Evolutionary conservation across 352 stramenopile species (phyloP).

Genomic region (Aphanomyces cochlioides): DNA sequence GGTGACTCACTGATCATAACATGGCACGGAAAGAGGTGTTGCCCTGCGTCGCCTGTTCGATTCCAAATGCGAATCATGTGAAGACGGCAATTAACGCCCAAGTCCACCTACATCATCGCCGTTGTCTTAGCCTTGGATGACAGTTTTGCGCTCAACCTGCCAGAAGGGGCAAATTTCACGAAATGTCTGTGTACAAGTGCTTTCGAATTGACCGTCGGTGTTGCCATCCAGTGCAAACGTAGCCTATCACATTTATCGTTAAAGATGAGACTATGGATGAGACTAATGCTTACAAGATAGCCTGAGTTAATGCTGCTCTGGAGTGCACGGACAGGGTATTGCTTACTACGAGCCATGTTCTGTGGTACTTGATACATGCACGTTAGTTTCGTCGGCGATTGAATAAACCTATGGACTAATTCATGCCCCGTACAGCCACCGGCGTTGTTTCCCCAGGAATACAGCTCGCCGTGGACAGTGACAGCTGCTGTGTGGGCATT

Average conservation of each 20-base stretch:
- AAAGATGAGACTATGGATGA: not conserved
- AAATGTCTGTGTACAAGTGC: constrained; percentile 53
- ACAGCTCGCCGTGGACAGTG: constrained; percentile 56
- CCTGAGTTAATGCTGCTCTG: constrained; percentile 68
- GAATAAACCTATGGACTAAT: constrained; percentile 38
- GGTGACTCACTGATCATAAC: constrained; percentile 51
- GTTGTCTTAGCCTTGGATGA: constrained; percentile 42
- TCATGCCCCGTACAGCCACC: constrained; percentile 60
- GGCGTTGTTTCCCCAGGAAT: constrained; percentile 72
- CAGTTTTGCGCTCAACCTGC: constrained; percentile 44
- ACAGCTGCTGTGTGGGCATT: constrained; percentile 64
- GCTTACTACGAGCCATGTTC: constrained; percentile 45
- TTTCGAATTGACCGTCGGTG: constrained; percentile 21
- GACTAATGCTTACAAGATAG: constrained; percentile 29
- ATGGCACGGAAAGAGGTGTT: constrained; percentile 38
- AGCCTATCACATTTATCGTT: constrained; percentile 18
- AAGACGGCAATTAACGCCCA: constrained; percentile 22
- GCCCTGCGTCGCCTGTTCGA: constrained; percentile 14
- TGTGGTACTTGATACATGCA: constrained; percentile 58
- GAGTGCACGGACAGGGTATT: constrained; percentile 33
- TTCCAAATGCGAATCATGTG: constrained; percentile 27
- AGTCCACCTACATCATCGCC: constrained; percentile 16
- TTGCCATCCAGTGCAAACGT: constrained; percentile 43
- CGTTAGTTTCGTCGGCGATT: constrained; percentile 44
- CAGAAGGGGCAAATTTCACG: constrained; percentile 77